Base-by-base conservation (phyloP, 2,329 filamentous ascomycete genomes). In the Alternaria panax region DNA sequence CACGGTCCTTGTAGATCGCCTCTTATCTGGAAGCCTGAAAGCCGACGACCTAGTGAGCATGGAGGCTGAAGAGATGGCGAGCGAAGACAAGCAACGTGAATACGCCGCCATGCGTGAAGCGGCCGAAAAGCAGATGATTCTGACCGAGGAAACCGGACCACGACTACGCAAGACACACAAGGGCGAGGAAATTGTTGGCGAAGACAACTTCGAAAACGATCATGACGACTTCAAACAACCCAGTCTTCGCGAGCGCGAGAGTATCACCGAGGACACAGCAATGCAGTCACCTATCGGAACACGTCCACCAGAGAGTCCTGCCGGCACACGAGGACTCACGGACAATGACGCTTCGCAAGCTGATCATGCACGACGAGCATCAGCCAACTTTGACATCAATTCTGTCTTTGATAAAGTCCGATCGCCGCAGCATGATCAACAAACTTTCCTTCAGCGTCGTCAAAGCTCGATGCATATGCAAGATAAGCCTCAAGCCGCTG, bases 161-260 rank as follows among this genome's bases (percentile, higher is more conserved):
- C 88, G 93, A 3, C 89, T 97, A 57, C 87, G 93, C 70, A 88
- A 92, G 67, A 97, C 94, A 2, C 94, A 98, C 81, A 98, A 98
- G 78, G 95, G 95, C 12, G 93, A 97, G 59, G 95, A 98, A 75
- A 79, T 97, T 16, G 85, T 98, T 16, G 93, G 94, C 62, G 88
- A 90, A 45, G 92, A 96, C 24, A 66, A 70, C 46, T 64, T 59
- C 14, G 64, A 65, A n/a, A 67, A 62, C 45, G 65, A 73, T 3
- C 28, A 48, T 28, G 56, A 59, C 7, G 75, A 76, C 8, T 74
- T 73, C 57, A 69, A 62, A 41, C 65, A 68, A 22, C 74, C 73
- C 5, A 68, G 65, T 40, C 55, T 64, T 12, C 67, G 66, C 5
- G 68, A 76, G 41, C 67, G 69, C 20, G 71, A 74, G 3, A 71